These are phyloP conservation scores for Phytophthora cactorum DNA, from an alignment of 352 stramenopile species.

Conservation along the genomic window DNA sequence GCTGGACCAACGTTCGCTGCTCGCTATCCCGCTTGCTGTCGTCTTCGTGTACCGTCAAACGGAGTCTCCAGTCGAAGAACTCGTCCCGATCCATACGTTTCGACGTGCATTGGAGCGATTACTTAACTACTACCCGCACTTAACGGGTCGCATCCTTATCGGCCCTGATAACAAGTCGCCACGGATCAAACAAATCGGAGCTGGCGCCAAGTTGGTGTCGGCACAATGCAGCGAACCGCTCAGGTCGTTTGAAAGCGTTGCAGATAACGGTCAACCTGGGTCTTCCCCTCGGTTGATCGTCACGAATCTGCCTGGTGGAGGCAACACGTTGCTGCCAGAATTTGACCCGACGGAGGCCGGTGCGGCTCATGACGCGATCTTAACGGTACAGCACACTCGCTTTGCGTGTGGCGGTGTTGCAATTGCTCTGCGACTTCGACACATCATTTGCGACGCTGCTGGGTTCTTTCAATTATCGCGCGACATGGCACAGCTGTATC, in stretches of 20 bases:
- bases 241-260: not conserved
- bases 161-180: not conserved
- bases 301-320: not conserved
- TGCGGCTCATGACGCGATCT: conserved; percentile 16
- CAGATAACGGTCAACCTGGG: not conserved
- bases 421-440: conserved; percentile 23
- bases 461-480: conserved; percentile 1
- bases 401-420: conserved; percentile 26
- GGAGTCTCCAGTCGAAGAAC: not conserved
- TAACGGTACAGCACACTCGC: conserved; percentile 27
- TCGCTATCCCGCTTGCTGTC: conserved; percentile 23
- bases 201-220: not conserved
- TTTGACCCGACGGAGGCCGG: conserved; percentile 19
- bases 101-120: not conserved
- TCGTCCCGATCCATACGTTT: conserved; percentile 19
- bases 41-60: conserved; percentile 29
- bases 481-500: not conserved
- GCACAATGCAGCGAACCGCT: not conserved
- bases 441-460: conserved; percentile 27
- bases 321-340: conserved; percentile 16
- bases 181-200: not conserved
- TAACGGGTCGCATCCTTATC: conserved; percentile 16
- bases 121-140: not conserved
- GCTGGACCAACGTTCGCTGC: conserved; percentile 24
- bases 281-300: not conserved